Base-by-base conservation (phyloP, 495 filamentous ascomycete genomes). In the Lasiosphaeriaceae sp. region DNA sequence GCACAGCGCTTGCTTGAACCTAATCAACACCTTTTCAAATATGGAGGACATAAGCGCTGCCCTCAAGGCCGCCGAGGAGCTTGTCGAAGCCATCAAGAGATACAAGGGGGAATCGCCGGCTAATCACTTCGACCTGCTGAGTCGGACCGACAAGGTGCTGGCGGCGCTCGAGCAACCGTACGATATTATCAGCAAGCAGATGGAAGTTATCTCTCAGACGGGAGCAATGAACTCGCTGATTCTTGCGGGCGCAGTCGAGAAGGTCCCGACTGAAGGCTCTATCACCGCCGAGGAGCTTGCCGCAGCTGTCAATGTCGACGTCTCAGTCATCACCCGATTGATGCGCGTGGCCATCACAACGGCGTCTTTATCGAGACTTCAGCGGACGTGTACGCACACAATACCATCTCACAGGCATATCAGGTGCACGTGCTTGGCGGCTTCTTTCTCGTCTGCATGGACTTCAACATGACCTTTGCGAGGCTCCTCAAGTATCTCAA, bases 401-500 rank as follows among this genome's bases (percentile, higher is more conserved):
- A 68, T 24, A 23, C 45, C 12, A 48, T 59, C 39, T 65, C 59
- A 20, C 54, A 51, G 29, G 12, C 47, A 14, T 59, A 50, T 31
- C 48, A 51, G 35, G 50, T 58, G 14, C 11, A 55, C 21, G 53
- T 53, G 4, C 43, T 59, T n/a, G 59, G 62, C 20, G 45, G 49
- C 19, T 53, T 65, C 48, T 63, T 62, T 26, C 45, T 64, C 17
- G 47, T 56, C 22, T 58, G 51, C 50, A 55, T 66, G 44, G 64
- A 67, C 35, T 59, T 65, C 52, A 59, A 51, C 47, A 50, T 49
- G 26, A 52, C 46, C 24, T 61, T 44, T 47, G 16, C 50, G 24
- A 22, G 44, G 29, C 56, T 68, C 11, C 66, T 66, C 9, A 60
- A 68, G 22, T 73, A 73, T 52, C 59, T 73, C 50, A 58, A 60